Percentiles rank a stretch among this genome's conserved stretches.
phyloP scores from a whole-genome alignment of 2,329 filamentous ascomycete species.

The Neonectria coccinea region DNA sequence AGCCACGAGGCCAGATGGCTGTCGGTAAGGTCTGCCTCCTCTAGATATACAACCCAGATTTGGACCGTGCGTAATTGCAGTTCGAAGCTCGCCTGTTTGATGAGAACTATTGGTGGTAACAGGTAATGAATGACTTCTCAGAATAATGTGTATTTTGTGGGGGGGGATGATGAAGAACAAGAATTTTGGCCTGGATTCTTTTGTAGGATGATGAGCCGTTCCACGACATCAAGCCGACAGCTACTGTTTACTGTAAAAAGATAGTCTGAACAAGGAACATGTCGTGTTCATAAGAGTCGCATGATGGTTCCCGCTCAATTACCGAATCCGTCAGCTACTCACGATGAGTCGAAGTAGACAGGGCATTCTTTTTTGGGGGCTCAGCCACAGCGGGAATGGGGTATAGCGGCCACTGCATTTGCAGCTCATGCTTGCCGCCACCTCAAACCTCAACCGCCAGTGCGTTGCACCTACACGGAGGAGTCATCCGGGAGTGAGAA shows the following conservation, averaged over 20 bases:
- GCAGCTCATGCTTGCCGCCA: neutral
- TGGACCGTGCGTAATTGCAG: slow-evolving; percentile 3
- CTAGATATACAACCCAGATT: slow-evolving; percentile 22
- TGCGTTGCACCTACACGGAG: neutral
- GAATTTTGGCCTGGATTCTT: neutral
- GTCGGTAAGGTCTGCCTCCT: slow-evolving; percentile 24
- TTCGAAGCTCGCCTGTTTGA: neutral
- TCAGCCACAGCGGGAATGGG: slow-evolving; percentile 9
- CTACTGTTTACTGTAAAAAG: too few relatives aligned
- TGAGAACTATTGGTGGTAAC: neutral
- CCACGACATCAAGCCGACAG: neutral
- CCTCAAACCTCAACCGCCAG: too few relatives aligned
- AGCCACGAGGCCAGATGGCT: slow-evolving; percentile 5
- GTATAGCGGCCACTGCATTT: slow-evolving; percentile 1
- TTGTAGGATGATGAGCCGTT: neutral
- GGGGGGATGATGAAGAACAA: neutral
- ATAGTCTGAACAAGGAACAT: neutral
- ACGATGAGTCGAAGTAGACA: slow-evolving; percentile 40
- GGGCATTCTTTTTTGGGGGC: slow-evolving; percentile 22
- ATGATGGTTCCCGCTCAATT: slow-evolving; percentile 15
- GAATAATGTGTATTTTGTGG: too few relatives aligned
- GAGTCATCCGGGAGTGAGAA: neutral
- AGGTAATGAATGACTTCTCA: too few relatives aligned
- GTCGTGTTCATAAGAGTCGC: too few relatives aligned
- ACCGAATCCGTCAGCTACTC: slow-evolving; percentile 34